Evolutionary conservation across 441 rosid genomes (phyloP).

Genomic region (Breynia disticha): DNA sequence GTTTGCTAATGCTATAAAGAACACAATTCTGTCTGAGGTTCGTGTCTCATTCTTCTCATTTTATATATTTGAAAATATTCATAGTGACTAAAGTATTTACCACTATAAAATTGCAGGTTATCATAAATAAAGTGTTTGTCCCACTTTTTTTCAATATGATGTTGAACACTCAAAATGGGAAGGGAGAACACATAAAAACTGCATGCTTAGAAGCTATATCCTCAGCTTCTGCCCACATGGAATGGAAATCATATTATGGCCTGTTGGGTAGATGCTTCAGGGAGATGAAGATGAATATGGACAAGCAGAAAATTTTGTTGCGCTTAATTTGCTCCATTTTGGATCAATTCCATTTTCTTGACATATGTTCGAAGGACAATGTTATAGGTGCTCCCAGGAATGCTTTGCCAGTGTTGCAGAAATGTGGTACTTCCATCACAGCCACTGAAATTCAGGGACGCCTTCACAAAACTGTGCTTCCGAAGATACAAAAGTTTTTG

Average conservation of each 20-base stretch:
- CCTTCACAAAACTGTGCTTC: slow-evolving; percentile 57
- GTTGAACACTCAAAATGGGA: slow-evolving; percentile 70
- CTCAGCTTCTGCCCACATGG: slow-evolving; percentile 58
- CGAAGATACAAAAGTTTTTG: slow-evolving; percentile 62
- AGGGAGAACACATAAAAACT: slow-evolving; percentile 50
- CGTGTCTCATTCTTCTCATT: slow-evolving; percentile 7
- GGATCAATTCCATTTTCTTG: slow-evolving; percentile 68
- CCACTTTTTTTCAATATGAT: slow-evolving; percentile 79
- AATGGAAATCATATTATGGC: slow-evolving; percentile 71
- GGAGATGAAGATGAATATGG: slow-evolving; percentile 50
- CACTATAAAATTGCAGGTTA: slow-evolving; percentile 46
- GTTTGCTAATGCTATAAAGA: slow-evolving; percentile 43
- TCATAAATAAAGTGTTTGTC: slow-evolving; percentile 62
- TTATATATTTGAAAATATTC: slow-evolving; percentile 5
- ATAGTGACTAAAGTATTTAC: slow-evolving; percentile 16
- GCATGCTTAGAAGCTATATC: slow-evolving; percentile 81
- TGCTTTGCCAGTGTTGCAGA: not conserved
- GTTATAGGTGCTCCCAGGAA: slow-evolving; percentile 13
- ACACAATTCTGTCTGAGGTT: slow-evolving; percentile 52
- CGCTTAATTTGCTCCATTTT: slow-evolving; percentile 65
- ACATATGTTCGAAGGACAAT: slow-evolving; percentile 18
- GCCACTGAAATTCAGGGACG: slow-evolving; percentile 39
- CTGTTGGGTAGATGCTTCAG: slow-evolving; percentile 64
- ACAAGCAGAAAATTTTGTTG: slow-evolving; percentile 61
- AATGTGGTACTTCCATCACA: slow-evolving; percentile 9